A percentile compares a stretch with the other conserved stretches of the same genome.
These are phyloP conservation scores for Penicillium palitans DNA, from an alignment of 2,329 filamentous ascomycete genomes.

Conservation along the genomic window DNA sequence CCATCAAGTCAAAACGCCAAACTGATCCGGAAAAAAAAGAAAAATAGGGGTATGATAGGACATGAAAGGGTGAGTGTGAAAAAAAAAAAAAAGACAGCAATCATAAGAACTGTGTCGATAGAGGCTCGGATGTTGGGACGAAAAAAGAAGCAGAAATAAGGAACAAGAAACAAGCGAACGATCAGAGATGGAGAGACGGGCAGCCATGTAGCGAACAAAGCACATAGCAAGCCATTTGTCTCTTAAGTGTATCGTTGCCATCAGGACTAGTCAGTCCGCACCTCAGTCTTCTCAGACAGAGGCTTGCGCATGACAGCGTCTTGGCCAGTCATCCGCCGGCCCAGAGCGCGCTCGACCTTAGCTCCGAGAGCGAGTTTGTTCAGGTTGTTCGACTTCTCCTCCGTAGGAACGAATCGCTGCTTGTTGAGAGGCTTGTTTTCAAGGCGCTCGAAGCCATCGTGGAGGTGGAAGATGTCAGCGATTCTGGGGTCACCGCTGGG, in stretches of 20 bases:
- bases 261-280: constrained; percentile 22
- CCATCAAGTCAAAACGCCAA: constrained; percentile 16
- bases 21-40: constrained; percentile 7
- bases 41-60: constrained; percentile 24
- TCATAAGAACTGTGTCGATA: constrained; percentile 10
- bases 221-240: not conserved
- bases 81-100: constrained; percentile 10
- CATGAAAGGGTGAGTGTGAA: constrained; percentile 14
- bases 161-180: constrained; percentile 10
- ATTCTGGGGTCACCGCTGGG: constrained; percentile 53
- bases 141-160: constrained; percentile 8
- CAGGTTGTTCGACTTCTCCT: constrained; percentile 78
- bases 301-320: constrained; percentile 77
- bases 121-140: constrained; percentile 4
- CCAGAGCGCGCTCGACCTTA: constrained; percentile 85
- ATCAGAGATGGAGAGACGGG: constrained; percentile 4
- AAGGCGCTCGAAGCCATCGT: constrained; percentile 78
- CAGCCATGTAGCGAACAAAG: not conserved
- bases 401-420: constrained; percentile 76
- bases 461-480: constrained; percentile 71
- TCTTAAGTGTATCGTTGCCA: not conserved
- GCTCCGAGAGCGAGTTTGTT: constrained; percentile 85
- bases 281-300: constrained; percentile 40
- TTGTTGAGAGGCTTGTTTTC: constrained; percentile 82
- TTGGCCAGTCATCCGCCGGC: constrained; percentile 81